Conservation (phyloP, 2,329 filamentous ascomycete genomes). For the Mariannaea sp. region DNA sequence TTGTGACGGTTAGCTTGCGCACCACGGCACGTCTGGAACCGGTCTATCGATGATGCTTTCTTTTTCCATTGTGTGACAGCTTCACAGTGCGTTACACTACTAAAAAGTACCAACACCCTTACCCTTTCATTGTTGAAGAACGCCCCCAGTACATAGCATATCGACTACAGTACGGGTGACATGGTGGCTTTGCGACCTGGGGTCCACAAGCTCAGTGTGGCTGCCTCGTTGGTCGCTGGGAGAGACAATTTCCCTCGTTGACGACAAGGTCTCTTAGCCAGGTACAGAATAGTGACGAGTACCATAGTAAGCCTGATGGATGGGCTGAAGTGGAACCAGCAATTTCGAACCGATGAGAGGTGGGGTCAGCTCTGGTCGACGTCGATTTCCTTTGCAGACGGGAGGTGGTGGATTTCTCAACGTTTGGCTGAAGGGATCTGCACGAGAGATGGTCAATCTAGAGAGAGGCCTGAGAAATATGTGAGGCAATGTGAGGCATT, state of each 20-base stretch:
- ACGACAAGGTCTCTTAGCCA: slow-evolving; percentile 18
- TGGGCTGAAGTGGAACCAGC: slow-evolving; percentile 22
- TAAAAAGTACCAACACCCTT: not conserved
- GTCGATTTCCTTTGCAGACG: not conserved
- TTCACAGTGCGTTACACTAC: not conserved
- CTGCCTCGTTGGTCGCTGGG: slow-evolving; percentile 15
- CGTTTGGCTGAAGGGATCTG: too few relatives aligned
- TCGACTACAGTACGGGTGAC: too few relatives aligned
- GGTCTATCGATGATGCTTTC: slow-evolving; percentile 12
- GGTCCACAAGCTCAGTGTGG: slow-evolving; percentile 9
- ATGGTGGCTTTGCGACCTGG: too few relatives aligned
- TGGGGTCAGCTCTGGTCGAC: slow-evolving; percentile 10
- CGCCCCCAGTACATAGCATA: too few relatives aligned
- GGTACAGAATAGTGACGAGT: not conserved
- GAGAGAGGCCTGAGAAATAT: too few relatives aligned
- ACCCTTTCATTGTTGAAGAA: too few relatives aligned
- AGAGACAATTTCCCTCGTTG: slow-evolving; percentile 37
- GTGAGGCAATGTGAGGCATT: too few relatives aligned
- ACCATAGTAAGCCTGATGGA: too few relatives aligned
- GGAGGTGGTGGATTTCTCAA: not conserved
- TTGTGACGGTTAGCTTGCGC: too few relatives aligned
- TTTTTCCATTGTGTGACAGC: not conserved
- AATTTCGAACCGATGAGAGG: slow-evolving; percentile 19
- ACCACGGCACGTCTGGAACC: too few relatives aligned
- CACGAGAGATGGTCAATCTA: too few relatives aligned